Evolutionary conservation across 2,329 filamentous ascomycete species (phyloP), one percentile per base, ranked within the genome.

Genomic region (Stagonosporopsis cucurbitacearum): DNA sequence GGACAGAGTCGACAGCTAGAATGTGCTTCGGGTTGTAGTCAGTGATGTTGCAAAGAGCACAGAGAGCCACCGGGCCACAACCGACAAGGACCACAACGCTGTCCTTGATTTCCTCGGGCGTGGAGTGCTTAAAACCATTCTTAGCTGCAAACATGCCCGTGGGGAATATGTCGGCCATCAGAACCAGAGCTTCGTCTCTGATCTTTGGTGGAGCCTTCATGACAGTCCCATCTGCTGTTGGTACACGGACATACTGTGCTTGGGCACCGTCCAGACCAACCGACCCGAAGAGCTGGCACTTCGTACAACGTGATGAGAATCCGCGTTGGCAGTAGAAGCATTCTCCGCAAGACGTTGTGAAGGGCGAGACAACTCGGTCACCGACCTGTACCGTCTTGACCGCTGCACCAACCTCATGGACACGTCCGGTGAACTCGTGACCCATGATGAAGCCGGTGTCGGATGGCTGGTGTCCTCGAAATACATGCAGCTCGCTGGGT

Each of bases 121-220:
- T 80, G 35, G 88, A 81, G 68, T 88, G 78, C 54, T 85, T 84
- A 74, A 96, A 88, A 6, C 87, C 93, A 68, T 92, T 95, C 54
- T 84, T 82, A 4, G 90, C 90, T 6, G 91, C 92, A 66, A 93
- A 96, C 77, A 86, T 96, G 7, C 93, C 90, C 0, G 81, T 83
- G 26, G 92, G 92, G 75, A 95, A 96, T 67, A 96, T 96, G 71
- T 96, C 92, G 15, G 91, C 92, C 92, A 96, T 96, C 23, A 96
- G 82, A 6, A 96, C 86, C 44, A 96, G 81, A 32, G 86, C 86
- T 61, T 89, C 84, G 64, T 94, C 88, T 19, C 88, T 85, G 54
- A 96, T 88, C 8, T 83, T 85, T 1, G 84, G 75, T 0, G 90
- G 89, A 0, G 91, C 88, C 67, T 88, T 88, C 69, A 92, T 83